Percentiles rank a stretch among this genome's conserved stretches.
Evolutionary conservation across 805 yeast species (phyloP).

Genomic region (Wickerhamiella parazyma): DNA sequence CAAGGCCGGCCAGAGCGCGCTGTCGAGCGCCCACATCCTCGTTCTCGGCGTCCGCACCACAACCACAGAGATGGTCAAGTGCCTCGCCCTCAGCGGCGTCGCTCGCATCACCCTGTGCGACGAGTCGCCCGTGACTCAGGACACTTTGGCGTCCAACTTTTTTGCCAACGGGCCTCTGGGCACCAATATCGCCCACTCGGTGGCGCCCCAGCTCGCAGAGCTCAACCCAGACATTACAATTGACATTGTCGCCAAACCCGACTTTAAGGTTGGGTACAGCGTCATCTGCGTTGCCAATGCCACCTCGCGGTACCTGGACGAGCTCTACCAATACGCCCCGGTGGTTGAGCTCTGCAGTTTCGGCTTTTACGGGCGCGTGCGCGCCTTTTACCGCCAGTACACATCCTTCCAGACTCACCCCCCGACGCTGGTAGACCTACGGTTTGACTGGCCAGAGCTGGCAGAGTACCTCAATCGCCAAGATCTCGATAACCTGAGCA

Average conservation of each 20-base stretch:
- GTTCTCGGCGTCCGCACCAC: conserved; percentile 44
- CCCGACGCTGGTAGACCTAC: conserved; percentile 45
- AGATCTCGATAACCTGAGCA: conserved; percentile 35
- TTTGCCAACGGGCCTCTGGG: conserved; percentile 52
- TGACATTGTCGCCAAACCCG: conserved; percentile 4
- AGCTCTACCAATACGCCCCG: conserved; percentile 32
- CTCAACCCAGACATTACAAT: conserved; percentile 33
- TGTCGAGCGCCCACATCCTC: conserved; percentile 49
- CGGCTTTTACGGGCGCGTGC: conserved; percentile 55
- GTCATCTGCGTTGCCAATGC: conserved; percentile 3
- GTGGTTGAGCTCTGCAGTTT: conserved; percentile 36
- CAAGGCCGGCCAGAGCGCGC: conserved; percentile 49
- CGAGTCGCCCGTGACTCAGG: conserved; percentile 36
- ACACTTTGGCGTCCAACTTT: conserved; percentile 63
- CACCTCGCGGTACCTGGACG: neutral
- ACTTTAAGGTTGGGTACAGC: neutral
- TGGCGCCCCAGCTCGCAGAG: conserved; percentile 34
- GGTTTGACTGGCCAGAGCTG: conserved; percentile 59
- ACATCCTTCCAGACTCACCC: conserved; percentile 69
- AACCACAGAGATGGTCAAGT: conserved; percentile 54
- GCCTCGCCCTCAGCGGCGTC: conserved; percentile 76
- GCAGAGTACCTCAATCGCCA: conserved; percentile 36
- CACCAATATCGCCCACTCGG: conserved; percentile 27
- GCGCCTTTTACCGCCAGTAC: conserved; percentile 41
- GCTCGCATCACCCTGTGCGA: conserved; percentile 67